Evolutionary conservation across 148 eudicot species (phyloP), one percentile per base, ranked within the genome.

Genomic region (Hydrangea macrophylla): DNA sequence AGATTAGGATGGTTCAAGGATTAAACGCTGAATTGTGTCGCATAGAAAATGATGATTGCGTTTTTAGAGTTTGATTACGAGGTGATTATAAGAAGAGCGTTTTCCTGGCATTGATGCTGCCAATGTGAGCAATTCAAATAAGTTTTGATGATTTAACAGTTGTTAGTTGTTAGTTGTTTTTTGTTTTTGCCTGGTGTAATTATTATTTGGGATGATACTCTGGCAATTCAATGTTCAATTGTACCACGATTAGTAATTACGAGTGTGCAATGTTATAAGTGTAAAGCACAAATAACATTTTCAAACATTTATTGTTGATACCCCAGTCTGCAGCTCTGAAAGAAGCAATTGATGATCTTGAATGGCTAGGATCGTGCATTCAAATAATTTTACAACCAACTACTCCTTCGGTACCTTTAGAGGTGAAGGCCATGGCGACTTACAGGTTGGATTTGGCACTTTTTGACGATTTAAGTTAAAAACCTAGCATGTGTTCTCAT

Each of bases 381-480:
- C 84, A 81, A 67, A 83, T 94, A 75, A 81, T 67, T 53, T 60
- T 94, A 67, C 89, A 89, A 69, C 97, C 97, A 68, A 37, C 58
- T 70, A 96, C 97, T 39, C 97, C 99, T 42, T 78, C 87, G 31
- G 97, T 58, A 85, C 84, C 54, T 89, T 94, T 74, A 85, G 79
- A 74, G 91, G 99, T 40, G 99, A 94, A 85, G 99, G 97, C 82
- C 99, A 94, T 65, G 99, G 99, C n/a, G 96, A 91, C 64, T 76
- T 94, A 57, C 96, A 92, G 98, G 98, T 87, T 26, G 22, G 45
- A 36, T 35, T 65, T 55, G 42, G 30, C 54, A 64, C 48, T 42
- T 48, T 18, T 5, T n/a, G n/a, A n/a, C n/a, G n/a, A n/a, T n/a
- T n/a, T n/a, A n/a, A n/a, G 25, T n/a, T 59, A 39, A 58, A 11